Evolutionary conservation across 78 protist genomes (phyloP), one percentile per base, ranked within the genome.

Genomic region (Chrysochromulina parva): DNA sequence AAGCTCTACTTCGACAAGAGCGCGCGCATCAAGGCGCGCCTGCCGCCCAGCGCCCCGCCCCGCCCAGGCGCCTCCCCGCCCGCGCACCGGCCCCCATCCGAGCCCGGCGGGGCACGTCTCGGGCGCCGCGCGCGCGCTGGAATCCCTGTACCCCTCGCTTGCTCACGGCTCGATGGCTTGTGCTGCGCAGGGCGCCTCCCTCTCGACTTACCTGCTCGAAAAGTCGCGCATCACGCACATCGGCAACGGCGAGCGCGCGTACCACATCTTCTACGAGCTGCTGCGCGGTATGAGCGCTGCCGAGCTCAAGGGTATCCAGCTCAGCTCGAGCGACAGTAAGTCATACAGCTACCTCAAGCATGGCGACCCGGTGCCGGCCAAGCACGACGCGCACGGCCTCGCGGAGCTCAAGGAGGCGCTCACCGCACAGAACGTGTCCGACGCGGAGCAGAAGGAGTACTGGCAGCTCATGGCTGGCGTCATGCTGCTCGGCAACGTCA

Each of bases 141-240:
- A 38, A 38, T 38, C 38, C 38, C 38, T 38, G 38, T 38, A 0
- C 38, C 38, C 38, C 38, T 38, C 38, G 38, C 38, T 38, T 38
- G 38, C 38, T 38, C 38, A 38, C 38, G 38, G 38, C 38, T 38
- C 38, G 38, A 38, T 38, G 38, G 13, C 62, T 58, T 58, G 47
- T 38, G 9, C 0, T 1, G 26, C 81, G n/a, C 54, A 47, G 20
- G 95, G 95, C 52, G 94, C 95, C 58, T 26, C 50, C 17, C 82
- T 93, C 28, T 10, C 52, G 50, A 91, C 89, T 26, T 96, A 92
- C 93, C 90, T 96, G 65, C 94, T 96, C 16, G 97, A 96, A 67
- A 94, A 97, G 96, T 90, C 97, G 5, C 93, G 99, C 62, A 96
- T 97, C 57, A 93, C 94, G 14, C 76, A 47, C 48, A 98, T 95